Evolutionary conservation across 225 moss, liverwort and hornwort genomes (phyloP).

Genomic region (Rhytidiadelphus loreus): DNA sequence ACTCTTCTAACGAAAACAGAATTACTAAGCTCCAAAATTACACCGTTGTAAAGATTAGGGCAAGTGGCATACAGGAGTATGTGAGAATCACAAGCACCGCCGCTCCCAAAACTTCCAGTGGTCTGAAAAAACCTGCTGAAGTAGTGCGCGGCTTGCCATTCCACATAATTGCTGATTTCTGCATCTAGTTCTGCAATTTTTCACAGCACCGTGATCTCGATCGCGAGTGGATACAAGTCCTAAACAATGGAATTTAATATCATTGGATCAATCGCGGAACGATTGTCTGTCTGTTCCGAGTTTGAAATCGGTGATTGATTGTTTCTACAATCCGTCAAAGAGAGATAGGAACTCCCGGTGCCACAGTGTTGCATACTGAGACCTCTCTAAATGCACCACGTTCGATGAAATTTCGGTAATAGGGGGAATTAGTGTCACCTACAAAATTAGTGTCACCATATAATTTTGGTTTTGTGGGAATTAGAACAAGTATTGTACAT

Average conservation of each 20-base stretch:
- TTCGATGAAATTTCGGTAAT: no score
- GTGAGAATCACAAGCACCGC: conserved; percentile 23
- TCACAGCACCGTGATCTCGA: not conserved
- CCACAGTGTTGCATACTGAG: not conserved
- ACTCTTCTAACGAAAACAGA: not conserved
- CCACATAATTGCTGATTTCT: conserved; percentile 5
- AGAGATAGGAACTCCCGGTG: not conserved
- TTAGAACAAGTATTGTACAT: accelerated
- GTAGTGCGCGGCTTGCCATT: conserved; percentile 8
- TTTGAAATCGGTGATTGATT: not conserved
- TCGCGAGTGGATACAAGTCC: not conserved
- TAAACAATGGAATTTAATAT: not conserved
- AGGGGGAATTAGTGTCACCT: not conserved
- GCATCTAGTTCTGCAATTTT: not conserved
- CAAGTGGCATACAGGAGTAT: conserved; percentile 10
- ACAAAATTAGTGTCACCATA: not conserved
- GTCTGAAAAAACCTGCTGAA: conserved; percentile 1
- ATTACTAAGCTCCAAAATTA: not conserved
- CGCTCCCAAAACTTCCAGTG: conserved; percentile 17
- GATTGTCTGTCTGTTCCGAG: not conserved
- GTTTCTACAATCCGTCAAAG: not conserved
- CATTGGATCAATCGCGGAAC: not conserved
- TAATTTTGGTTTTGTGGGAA: not conserved
- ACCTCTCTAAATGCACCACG: not conserved
- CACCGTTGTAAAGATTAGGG: not conserved